Evolutionary conservation across 257 asterid species (phyloP).

Genomic region (Lycium ferocissimum): DNA sequence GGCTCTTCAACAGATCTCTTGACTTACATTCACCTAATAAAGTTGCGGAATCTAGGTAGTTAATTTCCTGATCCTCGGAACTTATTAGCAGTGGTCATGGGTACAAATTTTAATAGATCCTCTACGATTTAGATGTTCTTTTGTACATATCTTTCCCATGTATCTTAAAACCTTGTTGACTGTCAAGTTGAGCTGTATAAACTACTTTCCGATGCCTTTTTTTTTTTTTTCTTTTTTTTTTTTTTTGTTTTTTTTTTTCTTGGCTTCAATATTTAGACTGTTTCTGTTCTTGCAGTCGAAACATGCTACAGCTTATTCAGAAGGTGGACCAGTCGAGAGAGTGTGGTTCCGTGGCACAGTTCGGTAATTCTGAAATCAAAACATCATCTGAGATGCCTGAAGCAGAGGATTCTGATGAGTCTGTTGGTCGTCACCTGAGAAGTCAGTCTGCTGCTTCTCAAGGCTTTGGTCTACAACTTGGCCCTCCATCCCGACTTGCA

Average conservation of each 20-base stretch:
- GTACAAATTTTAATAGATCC: not conserved
- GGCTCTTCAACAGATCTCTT: constrained; percentile 49
- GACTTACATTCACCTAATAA: constrained; percentile 50
- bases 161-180: constrained; percentile 11
- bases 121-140: constrained; percentile 13
- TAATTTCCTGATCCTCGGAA: not conserved
- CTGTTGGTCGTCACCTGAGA: constrained; percentile 54
- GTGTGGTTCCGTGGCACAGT: constrained; percentile 48
- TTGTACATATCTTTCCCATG: not conserved
- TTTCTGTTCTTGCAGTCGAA: constrained; percentile 59
- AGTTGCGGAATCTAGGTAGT: constrained; percentile 63
- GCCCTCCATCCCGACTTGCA: constrained; percentile 78
- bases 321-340: constrained; percentile 83
- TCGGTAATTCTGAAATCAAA: constrained; percentile 49
- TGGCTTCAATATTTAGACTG: constrained; percentile 29
- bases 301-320: constrained; percentile 94
- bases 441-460: constrained; percentile 68
- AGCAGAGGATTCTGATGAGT: constrained; percentile 57
- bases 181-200: constrained; percentile 7
- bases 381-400: constrained; percentile 58
- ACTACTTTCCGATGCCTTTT: not conserved
- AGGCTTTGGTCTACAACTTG: constrained; percentile 92
- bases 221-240: not conserved
- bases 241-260: not conserved
- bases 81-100: not conserved